Evolutionary conservation across 805 yeast species (phyloP).

Genomic region (Candida stauntonica): DNA sequence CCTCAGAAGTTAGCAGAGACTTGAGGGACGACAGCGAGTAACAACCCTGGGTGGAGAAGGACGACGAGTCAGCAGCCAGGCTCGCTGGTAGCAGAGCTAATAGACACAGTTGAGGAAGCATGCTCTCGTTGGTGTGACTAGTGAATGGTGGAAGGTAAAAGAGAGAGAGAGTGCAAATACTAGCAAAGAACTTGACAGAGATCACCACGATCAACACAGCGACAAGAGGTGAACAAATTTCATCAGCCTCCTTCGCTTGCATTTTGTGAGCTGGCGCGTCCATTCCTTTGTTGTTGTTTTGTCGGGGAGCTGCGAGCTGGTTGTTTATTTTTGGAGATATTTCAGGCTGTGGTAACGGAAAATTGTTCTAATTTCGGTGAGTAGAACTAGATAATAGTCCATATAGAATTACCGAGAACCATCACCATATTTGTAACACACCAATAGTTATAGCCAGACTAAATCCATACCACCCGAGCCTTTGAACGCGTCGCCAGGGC

Average conservation of each 20-base stretch:
- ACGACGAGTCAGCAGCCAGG: not conserved
- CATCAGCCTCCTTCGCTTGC: slow-evolving; percentile 15
- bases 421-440: too few relatives aligned
- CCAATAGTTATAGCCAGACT: too few relatives aligned
- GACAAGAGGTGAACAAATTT: slow-evolving; percentile 2
- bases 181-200: not conserved
- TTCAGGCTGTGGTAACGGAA: too few relatives aligned
- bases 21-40: slow-evolving; percentile 27
- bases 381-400: too few relatives aligned
- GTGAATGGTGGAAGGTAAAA: not conserved
- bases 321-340: not conserved
- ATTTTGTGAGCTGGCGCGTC: not conserved
- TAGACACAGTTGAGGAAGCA: slow-evolving; percentile 6
- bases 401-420: too few relatives aligned
- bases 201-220: not conserved
- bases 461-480: too few relatives aligned
- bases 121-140: not conserved
- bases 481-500: too few relatives aligned
- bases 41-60: slow-evolving; percentile 30
- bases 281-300: not conserved
- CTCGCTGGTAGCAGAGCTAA: slow-evolving; percentile 2
- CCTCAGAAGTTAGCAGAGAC: slow-evolving; percentile 32
- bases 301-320: too few relatives aligned
- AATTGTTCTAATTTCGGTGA: too few relatives aligned
- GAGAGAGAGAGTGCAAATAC: not conserved